Evolutionary conservation across 306 rosid species (phyloP), one percentile per base, ranked within the genome.

Genomic region (Neltuma alba): DNA sequence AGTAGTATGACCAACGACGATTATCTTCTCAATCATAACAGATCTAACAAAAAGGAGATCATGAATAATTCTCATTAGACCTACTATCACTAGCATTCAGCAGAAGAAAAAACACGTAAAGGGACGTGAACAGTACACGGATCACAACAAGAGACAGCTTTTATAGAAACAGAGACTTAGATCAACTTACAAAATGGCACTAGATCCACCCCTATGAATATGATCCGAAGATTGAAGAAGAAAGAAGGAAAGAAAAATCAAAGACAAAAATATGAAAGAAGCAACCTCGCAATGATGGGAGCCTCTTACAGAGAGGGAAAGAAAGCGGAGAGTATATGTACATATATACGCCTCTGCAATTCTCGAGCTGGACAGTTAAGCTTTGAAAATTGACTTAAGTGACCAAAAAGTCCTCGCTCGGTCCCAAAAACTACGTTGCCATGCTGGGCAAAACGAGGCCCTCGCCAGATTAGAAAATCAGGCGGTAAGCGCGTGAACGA

Each of bases 1-100:
- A 80, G 1, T 11, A 21, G 30, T 48, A 81, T 6, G 38, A 30
- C 16, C 9, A 33, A 18, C 16, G 25, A 28, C 65, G 9, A 75
- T 61, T 55, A 60, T 44, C 65, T 34, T 18, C 71, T 28, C 10
- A 44, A 44, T 63, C 5, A 74, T 47, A 70, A 82, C 68, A 85
- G 91, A 92, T 92, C 97, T 77, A 90, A 50, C 76, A 66, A 68
- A 81, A 85, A 3, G 77, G 87, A 82, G 80, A 81, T 84, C 87
- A 77, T 4, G 62, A 25, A 62, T 47, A 72, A 6, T 23, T 18
- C 40, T 50, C 75, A 85, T 38, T 64, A 79, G 10, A 18, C 80
- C 77, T 41, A 84, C 72, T 74, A 45, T 58, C 79, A 73, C 70
- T 67, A 13, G 57, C 73, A 80, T 73, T 21, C 28, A 21, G 34